These are phyloP conservation scores for Gigaspora rosea DNA, from an alignment of 192 early-diverging fungal genomes.

Conservation along the genomic window DNA sequence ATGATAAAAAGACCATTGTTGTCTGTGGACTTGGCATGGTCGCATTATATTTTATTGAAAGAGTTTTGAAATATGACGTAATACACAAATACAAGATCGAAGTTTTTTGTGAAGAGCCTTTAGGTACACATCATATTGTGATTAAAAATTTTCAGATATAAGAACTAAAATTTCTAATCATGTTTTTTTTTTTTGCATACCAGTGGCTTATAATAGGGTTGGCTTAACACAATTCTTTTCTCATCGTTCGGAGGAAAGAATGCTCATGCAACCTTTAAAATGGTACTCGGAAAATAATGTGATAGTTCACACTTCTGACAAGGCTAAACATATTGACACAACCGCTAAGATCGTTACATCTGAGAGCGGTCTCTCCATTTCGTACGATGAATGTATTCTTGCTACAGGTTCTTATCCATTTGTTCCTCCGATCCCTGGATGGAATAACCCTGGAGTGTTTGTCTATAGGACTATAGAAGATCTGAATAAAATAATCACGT, in stretches of 20 bases:
- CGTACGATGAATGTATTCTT: constrained; percentile 59
- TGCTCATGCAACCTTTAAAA: constrained; percentile 46
- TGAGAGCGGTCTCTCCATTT: constrained; percentile 24
- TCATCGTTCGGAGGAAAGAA: constrained; percentile 46
- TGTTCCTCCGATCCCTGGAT: constrained; percentile 54
- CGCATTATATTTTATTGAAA: constrained; percentile 62
- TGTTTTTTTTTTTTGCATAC: not conserved
- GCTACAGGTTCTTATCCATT: constrained; percentile 63
- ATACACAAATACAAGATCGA: constrained; percentile 45
- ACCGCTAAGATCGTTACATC: constrained; percentile 41
- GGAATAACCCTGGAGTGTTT: constrained; percentile 55
- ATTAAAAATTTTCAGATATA: too few relatives aligned
- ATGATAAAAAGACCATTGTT: constrained; percentile 40
- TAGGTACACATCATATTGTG: constrained; percentile 22
- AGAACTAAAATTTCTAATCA: not conserved
- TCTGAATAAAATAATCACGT: constrained; percentile 54
- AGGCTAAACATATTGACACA: constrained; percentile 46
- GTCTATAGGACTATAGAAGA: constrained; percentile 69
- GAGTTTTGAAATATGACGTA: constrained; percentile 56
- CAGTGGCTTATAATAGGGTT: constrained; percentile 66
- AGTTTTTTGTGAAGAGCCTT: constrained; percentile 60
- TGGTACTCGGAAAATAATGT: constrained; percentile 62
- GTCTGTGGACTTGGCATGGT: constrained; percentile 72
- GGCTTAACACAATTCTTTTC: constrained; percentile 65
- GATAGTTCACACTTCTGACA: constrained; percentile 40